Percentiles rank a stretch among this genome's conserved stretches.
phyloP scores from a whole-genome alignment of 2,329 filamentous ascomycete species.

The Emericellopsis cladophorae region DNA sequence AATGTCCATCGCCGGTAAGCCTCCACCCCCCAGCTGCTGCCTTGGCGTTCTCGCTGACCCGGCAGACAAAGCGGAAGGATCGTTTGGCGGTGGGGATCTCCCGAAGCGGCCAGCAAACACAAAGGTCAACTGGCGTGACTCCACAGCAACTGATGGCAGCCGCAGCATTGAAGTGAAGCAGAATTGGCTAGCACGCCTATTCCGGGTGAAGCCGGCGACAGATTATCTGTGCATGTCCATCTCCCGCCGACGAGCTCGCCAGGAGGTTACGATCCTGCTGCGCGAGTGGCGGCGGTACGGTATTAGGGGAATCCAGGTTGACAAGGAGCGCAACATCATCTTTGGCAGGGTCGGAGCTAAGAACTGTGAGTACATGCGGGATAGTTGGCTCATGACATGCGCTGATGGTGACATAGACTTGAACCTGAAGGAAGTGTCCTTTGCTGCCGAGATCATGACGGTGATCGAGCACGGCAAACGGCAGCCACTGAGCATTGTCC shows the following conservation, averaged over 20 bases:
- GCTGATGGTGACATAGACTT: conserved; percentile 39
- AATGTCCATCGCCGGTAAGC: conserved; percentile 32
- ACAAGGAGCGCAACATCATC: conserved; percentile 68
- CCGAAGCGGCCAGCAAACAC: not conserved
- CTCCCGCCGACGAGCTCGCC: conserved; percentile 54
- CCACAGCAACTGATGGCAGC: conserved; percentile 4
- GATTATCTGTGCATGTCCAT: conserved; percentile 65
- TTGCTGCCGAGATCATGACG: conserved; percentile 78
- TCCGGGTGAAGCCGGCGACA: conserved; percentile 76
- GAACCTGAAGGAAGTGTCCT: conserved; percentile 74
- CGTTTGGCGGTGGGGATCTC: not conserved
- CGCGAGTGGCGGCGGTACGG: conserved; percentile 73
- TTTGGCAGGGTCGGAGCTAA: conserved; percentile 62
- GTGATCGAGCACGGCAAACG: conserved; percentile 75
- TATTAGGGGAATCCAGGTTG: conserved; percentile 65
- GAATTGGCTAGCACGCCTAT: conserved; percentile 81
- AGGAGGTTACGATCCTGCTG: conserved; percentile 63
- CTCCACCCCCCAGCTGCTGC: too few species aligned
- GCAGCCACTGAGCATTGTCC: conserved; percentile 64
- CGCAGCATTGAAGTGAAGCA: conserved; percentile 55
- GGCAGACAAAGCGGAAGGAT: not conserved
- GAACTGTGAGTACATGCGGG: conserved; percentile 52
- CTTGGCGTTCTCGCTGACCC: too few species aligned
- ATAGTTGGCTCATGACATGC: not conserved
- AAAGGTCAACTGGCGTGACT: conserved; percentile 2